Evolutionary conservation across 208 protist species (phyloP).

Genomic region (Acanthamoeba sp.): DNA sequence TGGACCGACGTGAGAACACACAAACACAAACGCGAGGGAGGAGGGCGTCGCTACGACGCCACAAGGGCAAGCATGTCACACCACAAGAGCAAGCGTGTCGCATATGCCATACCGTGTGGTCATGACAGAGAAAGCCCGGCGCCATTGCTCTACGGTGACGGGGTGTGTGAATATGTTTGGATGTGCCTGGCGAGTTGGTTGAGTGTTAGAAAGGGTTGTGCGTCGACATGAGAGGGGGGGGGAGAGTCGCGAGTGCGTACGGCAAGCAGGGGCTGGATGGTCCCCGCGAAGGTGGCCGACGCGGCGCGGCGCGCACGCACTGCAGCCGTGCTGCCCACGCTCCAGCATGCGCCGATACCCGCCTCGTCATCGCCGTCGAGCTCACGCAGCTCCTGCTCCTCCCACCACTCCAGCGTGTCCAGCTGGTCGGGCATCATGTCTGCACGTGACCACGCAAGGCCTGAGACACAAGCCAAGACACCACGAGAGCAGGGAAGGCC

Average conservation of each 20-base stretch:
- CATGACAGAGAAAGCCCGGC: neutral
- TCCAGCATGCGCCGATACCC: neutral
- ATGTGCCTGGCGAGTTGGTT: neutral
- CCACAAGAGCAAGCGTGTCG: no score
- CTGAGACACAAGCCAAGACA: neutral
- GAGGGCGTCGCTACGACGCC: no score
- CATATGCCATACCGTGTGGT: constrained; percentile 32
- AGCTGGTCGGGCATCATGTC: neutral
- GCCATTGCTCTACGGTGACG: neutral
- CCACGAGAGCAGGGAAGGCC: neutral
- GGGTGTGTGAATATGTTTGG: neutral
- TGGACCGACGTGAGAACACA: neutral
- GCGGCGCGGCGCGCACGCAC: neutral
- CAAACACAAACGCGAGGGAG: neutral
- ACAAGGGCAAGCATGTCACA: no score
- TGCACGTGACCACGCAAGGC: neutral
- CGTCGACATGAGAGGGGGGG: neutral
- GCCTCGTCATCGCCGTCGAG: neutral
- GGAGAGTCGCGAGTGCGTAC: neutral
- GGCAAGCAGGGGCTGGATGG: neutral
- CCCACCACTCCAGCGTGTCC: constrained; percentile 55
- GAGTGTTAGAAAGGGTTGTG: neutral
- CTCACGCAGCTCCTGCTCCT: constrained; percentile 1
- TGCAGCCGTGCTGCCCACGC: neutral
- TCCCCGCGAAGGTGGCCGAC: neutral